A percentile compares a stretch with the other conserved stretches of the same genome.
phyloP scores from a whole-genome alignment of 2,329 filamentous ascomycete species.

The Endocalyx cinctus region DNA sequence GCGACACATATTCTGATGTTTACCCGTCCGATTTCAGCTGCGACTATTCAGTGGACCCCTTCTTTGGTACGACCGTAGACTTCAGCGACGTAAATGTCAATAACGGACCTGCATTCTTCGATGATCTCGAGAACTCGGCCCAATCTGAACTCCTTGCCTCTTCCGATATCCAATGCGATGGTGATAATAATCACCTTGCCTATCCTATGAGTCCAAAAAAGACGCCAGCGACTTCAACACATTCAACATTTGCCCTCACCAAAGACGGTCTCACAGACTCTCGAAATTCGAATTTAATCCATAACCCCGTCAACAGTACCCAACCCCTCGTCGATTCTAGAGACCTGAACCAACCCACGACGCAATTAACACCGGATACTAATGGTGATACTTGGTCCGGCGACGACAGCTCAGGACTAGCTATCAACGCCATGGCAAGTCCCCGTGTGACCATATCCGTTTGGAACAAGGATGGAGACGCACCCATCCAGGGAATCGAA shows the following conservation, averaged over 20 bases:
- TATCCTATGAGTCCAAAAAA: conserved; percentile 48
- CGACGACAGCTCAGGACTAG: conserved; percentile 40
- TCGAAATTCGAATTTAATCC: too few relatives aligned
- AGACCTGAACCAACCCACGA: conserved; percentile 25
- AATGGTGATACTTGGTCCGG: conserved; percentile 46
- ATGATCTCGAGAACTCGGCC: conserved; percentile 26
- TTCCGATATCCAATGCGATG: conserved; percentile 4
- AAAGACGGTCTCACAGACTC: too few relatives aligned
- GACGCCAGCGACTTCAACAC: conserved; percentile 44
- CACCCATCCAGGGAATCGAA: conserved; percentile 34
- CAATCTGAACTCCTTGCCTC: conserved; percentile 6
- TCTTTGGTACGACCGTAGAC: conserved; percentile 46
- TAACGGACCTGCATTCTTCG: conserved; percentile 42
- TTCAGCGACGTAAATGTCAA: conserved; percentile 36
- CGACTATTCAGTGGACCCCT: conserved; percentile 43
- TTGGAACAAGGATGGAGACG: conserved; percentile 41
- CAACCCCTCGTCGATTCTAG: conserved; percentile 27
- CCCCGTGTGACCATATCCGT: conserved; percentile 53
- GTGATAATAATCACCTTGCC: conserved; percentile 15
- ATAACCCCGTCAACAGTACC: too few relatives aligned
- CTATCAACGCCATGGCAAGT: conserved; percentile 41
- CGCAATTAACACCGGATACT: conserved; percentile 45
- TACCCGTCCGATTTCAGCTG: conserved; percentile 46
- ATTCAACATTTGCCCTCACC: conserved; percentile 29
- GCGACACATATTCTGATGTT: conserved; percentile 45